Percentiles rank a stretch among this genome's conserved stretches.
Conservation (phyloP, 2,329 filamentous ascomycete species). For the Emericellopsis atlantica region DNA sequence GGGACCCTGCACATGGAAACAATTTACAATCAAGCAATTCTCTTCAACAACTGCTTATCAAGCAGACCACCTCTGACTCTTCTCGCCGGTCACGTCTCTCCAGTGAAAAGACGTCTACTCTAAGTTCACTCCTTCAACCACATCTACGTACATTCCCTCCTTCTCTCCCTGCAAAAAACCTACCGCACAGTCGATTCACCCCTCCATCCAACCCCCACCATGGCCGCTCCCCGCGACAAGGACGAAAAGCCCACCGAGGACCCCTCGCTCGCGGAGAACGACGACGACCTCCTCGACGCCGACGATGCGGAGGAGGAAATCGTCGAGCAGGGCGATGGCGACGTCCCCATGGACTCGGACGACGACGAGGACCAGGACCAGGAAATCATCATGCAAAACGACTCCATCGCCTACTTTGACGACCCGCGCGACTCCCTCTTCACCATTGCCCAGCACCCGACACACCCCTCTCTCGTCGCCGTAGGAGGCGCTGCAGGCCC, state of each 20-base stretch:
- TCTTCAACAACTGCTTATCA: conserved; percentile 4
- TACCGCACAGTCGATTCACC: too few species aligned
- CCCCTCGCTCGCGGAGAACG: conserved; percentile 31
- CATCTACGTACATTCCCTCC: background rate
- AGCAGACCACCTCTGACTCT: conserved; percentile 1
- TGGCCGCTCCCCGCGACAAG: conserved; percentile 9
- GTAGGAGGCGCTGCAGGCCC: conserved; percentile 66
- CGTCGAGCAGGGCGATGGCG: conserved; percentile 32
- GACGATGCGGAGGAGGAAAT: conserved; percentile 73
- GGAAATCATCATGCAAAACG: conserved; percentile 76
- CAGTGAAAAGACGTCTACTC: too few species aligned
- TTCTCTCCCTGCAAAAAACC: too few species aligned
- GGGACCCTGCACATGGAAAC: too few species aligned
- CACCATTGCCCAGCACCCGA: conserved; percentile 85
- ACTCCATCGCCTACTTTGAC: conserved; percentile 90
- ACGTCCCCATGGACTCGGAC: conserved; percentile 71
- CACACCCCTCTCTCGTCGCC: conserved; percentile 63
- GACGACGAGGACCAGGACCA: conserved; percentile 50
- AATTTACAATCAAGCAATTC: background rate
- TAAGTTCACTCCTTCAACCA: background rate
- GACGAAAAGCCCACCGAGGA: conserved; percentile 15
- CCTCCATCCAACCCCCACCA: conserved; percentile 3
- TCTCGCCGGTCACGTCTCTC: too few species aligned
- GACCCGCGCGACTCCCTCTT: conserved; percentile 84
- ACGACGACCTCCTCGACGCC: conserved; percentile 58